Percentiles rank a stretch among this genome's conserved stretches.
These are phyloP conservation scores for Heliamphora pulchella DNA, from an alignment of 179 eudicot genomes.

Conservation along the genomic window DNA sequence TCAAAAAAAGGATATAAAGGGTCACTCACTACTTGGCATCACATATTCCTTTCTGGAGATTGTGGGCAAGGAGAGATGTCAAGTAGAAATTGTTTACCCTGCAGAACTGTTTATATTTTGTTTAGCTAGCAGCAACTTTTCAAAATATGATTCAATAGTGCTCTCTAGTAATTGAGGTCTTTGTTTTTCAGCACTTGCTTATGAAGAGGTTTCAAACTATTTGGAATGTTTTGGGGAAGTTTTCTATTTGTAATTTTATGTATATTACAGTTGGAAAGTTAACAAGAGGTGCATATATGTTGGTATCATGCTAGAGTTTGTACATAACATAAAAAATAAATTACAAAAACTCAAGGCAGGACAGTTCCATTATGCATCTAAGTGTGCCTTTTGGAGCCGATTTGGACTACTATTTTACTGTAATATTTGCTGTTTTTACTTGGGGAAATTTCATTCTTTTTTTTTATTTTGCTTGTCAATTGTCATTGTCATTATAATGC, in stretches of 20 bases:
- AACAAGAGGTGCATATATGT: background rate
- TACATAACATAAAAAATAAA: background rate
- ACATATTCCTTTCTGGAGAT: background rate
- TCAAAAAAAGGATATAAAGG: background rate
- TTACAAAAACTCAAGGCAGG: background rate
- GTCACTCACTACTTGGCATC: background rate
- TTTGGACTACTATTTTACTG: background rate
- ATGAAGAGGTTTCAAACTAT: background rate
- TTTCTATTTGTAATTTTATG: too few relatives aligned
- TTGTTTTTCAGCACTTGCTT: background rate
- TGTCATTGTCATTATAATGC: background rate
- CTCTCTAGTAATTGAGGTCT: background rate
- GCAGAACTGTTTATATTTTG: background rate
- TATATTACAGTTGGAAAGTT: background rate
- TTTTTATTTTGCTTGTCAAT: too few relatives aligned
- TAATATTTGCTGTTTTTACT: background rate
- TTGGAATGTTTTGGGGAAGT: too few relatives aligned
- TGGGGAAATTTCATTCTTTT: background rate
- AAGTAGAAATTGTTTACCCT: background rate
- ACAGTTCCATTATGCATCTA: background rate
- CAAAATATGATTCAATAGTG: background rate
- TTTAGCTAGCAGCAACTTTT: background rate
- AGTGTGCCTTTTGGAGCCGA: background rate
- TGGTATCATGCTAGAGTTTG: constrained; percentile 2
- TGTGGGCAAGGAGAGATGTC: background rate